Conservation (phyloP, 2,329 filamentous ascomycete genomes). For the Microsporum ferrugineum region DNA sequence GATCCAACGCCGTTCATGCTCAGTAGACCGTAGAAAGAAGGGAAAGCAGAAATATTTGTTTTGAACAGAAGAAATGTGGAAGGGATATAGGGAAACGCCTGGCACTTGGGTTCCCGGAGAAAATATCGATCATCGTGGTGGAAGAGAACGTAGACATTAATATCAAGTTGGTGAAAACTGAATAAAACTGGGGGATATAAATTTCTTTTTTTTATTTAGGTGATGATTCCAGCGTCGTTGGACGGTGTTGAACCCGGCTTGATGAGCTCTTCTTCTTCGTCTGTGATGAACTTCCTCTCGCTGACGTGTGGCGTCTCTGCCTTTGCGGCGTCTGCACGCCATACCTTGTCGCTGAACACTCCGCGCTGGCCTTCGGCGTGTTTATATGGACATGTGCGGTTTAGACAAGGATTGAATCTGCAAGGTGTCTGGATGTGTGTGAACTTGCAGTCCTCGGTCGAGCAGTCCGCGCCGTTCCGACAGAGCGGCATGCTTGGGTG, state of each 20-base stretch:
- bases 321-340: slow-evolving; percentile 52
- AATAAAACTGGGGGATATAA: not conserved
- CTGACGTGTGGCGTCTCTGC: slow-evolving; percentile 55
- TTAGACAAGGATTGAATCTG: slow-evolving; percentile 84
- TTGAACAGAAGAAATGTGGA: not conserved
- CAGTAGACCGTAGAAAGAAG: not conserved
- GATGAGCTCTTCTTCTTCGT: slow-evolving; percentile 59
- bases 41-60: not conserved
- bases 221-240: slow-evolving; percentile 5
- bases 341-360: slow-evolving; percentile 77
- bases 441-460: slow-evolving; percentile 71
- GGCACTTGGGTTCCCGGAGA: not conserved
- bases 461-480: slow-evolving; percentile 83
- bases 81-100: not conserved
- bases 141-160: not conserved
- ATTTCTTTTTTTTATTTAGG: not conserved
- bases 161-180: not conserved
- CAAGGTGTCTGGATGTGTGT: slow-evolving; percentile 76
- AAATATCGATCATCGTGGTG: no score
- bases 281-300: slow-evolving; percentile 69
- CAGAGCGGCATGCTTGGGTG: slow-evolving; percentile 80
- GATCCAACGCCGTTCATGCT: slow-evolving; percentile 3
- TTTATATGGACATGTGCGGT: slow-evolving; percentile 76
- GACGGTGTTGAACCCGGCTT: slow-evolving; percentile 37
- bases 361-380: slow-evolving; percentile 86